Evolutionary conservation across 169 alveolate species (phyloP).

Genomic region (Condylostoma magnum): DNA sequence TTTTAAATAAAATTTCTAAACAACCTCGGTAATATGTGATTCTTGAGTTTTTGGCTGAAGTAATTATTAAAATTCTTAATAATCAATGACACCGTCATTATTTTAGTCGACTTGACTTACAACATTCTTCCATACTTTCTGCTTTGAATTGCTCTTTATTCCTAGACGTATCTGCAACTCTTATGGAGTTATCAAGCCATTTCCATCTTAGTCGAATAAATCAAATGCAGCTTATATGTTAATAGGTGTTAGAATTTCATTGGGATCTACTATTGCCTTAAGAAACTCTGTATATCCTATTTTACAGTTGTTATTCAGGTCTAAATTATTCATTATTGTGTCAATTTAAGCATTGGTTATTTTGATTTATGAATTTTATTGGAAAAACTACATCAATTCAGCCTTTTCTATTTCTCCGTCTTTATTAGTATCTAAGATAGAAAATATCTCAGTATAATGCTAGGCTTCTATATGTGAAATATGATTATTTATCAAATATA

Average conservation of each 20-base stretch:
- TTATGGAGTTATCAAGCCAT: slow-evolving; percentile 72
- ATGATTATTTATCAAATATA: too few relatives aligned
- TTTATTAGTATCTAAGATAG: slow-evolving; percentile 19
- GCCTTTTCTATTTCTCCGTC: slow-evolving; percentile 12
- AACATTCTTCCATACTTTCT: too few relatives aligned
- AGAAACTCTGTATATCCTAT: slow-evolving; percentile 81
- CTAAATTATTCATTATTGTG: slow-evolving; percentile 75
- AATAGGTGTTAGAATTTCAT: slow-evolving; percentile 33
- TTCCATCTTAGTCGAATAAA: slow-evolving; percentile 77
- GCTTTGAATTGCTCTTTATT: too few relatives aligned
- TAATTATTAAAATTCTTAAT: too few relatives aligned
- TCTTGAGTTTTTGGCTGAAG: too few relatives aligned
- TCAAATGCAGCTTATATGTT: slow-evolving; percentile 69
- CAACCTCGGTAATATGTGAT: too few relatives aligned
- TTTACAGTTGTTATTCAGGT: slow-evolving; percentile 85
- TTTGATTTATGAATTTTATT: slow-evolving; percentile 35
- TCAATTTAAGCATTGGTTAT: slow-evolving; percentile 66
- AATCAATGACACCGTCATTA: too few relatives aligned
- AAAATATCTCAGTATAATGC: too few relatives aligned
- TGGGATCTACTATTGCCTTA: slow-evolving; percentile 71
- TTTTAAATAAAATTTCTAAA: too few relatives aligned
- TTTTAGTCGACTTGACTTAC: too few relatives aligned
- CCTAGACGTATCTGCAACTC: slow-evolving; percentile 66
- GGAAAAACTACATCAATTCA: too few relatives aligned
- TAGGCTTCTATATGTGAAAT: too few relatives aligned